These are phyloP conservation scores for Penicillium hesseltinei DNA, from an alignment of 2,329 filamentous ascomycete genomes.

Conservation along the genomic window DNA sequence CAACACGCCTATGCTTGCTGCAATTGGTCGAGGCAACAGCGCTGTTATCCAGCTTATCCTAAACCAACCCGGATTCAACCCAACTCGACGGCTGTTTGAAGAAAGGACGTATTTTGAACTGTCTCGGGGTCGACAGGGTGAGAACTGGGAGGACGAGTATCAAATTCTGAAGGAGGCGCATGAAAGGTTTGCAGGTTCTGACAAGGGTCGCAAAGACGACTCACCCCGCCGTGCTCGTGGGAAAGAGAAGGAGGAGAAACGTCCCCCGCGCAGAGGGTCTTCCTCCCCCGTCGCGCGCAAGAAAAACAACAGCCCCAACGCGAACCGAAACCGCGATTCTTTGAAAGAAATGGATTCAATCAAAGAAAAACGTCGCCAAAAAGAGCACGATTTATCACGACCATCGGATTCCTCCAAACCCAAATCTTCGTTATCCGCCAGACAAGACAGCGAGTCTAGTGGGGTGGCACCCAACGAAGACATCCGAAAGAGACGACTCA, in stretches of 20 bases:
- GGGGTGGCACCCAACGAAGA: constrained; percentile 34
- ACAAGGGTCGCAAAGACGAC: constrained; percentile 34
- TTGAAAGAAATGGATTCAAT: constrained; percentile 15
- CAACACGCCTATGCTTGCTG: constrained; percentile 88
- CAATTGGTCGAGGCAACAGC: constrained; percentile 84
- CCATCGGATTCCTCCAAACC: constrained; percentile 26
- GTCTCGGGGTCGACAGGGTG: constrained; percentile 75
- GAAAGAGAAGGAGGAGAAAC: constrained; percentile 40
- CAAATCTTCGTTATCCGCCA: constrained; percentile 26
- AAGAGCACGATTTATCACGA: constrained; percentile 38
- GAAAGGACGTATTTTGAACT: constrained; percentile 85
- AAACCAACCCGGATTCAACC: constrained; percentile 76
- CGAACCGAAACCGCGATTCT: constrained; percentile 18
- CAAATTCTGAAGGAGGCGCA: constrained; percentile 70
- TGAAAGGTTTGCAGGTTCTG: constrained; percentile 37
- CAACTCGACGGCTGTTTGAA: constrained; percentile 68
- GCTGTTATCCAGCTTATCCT: constrained; percentile 80
- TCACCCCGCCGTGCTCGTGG: constrained; percentile 43
- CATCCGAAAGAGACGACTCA: constrained; percentile 39
- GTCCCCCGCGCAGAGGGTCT: constrained; percentile 35
- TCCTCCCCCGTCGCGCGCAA: constrained; percentile 40
- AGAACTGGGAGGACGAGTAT: constrained; percentile 86
- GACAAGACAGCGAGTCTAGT: constrained; percentile 34
- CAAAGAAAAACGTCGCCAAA: constrained; percentile 34
- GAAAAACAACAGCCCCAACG: constrained; percentile 34